Percentiles rank a stretch among this genome's conserved stretches.
phyloP scores from a whole-genome alignment of 495 filamentous ascomycete genomes.

The Hypoxylon lienhwacheense region DNA sequence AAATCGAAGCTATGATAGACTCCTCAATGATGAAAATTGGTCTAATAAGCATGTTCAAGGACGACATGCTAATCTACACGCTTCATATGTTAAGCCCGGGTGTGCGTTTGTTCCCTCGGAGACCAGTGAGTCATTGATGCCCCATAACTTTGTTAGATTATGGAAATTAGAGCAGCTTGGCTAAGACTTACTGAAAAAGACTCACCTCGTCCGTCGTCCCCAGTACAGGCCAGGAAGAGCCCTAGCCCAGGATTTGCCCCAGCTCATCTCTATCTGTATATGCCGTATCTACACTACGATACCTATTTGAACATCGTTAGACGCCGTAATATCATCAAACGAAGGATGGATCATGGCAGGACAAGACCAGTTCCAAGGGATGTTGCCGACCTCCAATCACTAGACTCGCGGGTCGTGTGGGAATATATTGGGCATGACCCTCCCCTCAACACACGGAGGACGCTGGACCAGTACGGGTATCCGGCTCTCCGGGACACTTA shows the following conservation, averaged over 20 bases:
- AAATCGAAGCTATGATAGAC: slow-evolving; percentile 42
- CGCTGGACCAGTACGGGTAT: slow-evolving; percentile 68
- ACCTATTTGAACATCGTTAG: slow-evolving; percentile 62
- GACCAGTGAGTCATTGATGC: slow-evolving; percentile 44
- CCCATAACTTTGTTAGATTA: slow-evolving; percentile 7
- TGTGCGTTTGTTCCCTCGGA: slow-evolving; percentile 53
- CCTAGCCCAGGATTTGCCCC: slow-evolving; percentile 46
- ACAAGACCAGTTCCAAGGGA: slow-evolving; percentile 58
- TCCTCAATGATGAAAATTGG: slow-evolving; percentile 57
- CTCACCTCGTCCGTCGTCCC: slow-evolving; percentile 31
- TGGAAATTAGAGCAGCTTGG: slow-evolving; percentile 25
- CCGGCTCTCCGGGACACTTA: slow-evolving; percentile 63
- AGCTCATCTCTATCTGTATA: slow-evolving; percentile 48
- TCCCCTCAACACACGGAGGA: slow-evolving; percentile 64
- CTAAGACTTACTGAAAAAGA: slow-evolving; percentile 25
- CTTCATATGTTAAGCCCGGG: slow-evolving; percentile 49
- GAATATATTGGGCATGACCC: slow-evolving; percentile 65
- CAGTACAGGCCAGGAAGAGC: slow-evolving; percentile 33
- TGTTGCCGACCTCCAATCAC: slow-evolving; percentile 54
- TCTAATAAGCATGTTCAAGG: slow-evolving; percentile 49
- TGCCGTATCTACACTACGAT: slow-evolving; percentile 67
- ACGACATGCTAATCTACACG: slow-evolving; percentile 49
- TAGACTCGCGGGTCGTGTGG: slow-evolving; percentile 66
- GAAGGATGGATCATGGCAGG: slow-evolving; percentile 58
- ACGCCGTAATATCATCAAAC: slow-evolving; percentile 60